Evolutionary conservation across 768 basidiomycete species (phyloP), one percentile per base, ranked within the genome.

Genomic region (Psilocybe cubensis): DNA sequence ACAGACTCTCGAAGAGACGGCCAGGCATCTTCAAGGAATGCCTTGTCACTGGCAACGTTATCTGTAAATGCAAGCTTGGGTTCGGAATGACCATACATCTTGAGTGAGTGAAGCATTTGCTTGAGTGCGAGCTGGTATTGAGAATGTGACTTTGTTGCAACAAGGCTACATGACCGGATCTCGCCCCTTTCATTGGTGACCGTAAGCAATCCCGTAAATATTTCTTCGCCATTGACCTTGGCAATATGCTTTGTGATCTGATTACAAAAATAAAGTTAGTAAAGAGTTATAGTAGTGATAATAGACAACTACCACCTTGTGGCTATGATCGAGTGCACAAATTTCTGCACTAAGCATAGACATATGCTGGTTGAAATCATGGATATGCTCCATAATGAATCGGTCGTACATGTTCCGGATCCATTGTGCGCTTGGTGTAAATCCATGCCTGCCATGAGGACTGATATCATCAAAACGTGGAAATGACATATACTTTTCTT

Each of bases 141-240:
- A 0, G 63, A 56, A 49, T 74, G 72, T 6, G 65, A 44, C 56
- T 72, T 74, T 7, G 70, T 72, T 3, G 67, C 58, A 9, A 70
- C 69, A 4, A 74, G 59, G 11, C 57, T 63, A 23, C 53, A 50
- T 1, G 47, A 20, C 1, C 58, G 33, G 14, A 69, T 66, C 38
- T 73, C 65, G 0, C 63, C 69, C 12, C 61, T 53, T 52, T 73
- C 52, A 51, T 73, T 73, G 18, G 67, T 68, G 7, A 67, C 63
- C 1, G 67, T 67, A 20, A 68, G 64, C 1, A 72, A 52, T 0
- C 60, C 70, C 10, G 53, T 65, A 33, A 73, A 72, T 11, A 68
- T 58, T 2, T 56, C 55, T n/a, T 62, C 59, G 18, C 69, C 69
- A 29, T 70, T 61, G 5, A 70, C 63, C 21, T 63, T 65, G 10